Evolutionary conservation across 495 filamentous ascomycete genomes (phyloP).

Genomic region (Penicillium verhagenii): DNA sequence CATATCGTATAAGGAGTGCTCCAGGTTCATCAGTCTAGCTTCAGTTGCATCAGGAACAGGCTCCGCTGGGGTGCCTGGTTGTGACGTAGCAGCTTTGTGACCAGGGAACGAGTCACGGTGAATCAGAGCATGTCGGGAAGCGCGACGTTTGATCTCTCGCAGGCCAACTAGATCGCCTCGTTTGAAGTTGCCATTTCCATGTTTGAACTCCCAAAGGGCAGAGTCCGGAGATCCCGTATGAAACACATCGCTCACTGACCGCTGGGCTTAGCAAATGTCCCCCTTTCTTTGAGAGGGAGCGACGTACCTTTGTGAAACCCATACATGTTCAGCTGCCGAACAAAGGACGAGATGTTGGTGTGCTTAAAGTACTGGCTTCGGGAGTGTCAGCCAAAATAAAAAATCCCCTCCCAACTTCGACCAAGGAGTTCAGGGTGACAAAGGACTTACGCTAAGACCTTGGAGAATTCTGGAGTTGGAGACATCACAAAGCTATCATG

Average conservation of each 20-base stretch:
- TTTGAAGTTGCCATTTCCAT: slow-evolving; percentile 97
- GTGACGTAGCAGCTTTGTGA: slow-evolving; percentile 69
- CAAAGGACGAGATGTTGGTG: slow-evolving; percentile 98
- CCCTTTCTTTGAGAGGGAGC: neutral
- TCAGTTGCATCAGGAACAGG: slow-evolving; percentile 76
- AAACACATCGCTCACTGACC: slow-evolving; percentile 93
- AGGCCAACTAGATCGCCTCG: slow-evolving; percentile 88
- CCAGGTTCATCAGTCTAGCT: slow-evolving; percentile 69
- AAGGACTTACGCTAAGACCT: slow-evolving; percentile 84
- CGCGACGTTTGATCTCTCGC: slow-evolving; percentile 92
- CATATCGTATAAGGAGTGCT: slow-evolving; percentile 82
- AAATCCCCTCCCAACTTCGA: slow-evolving; percentile 6
- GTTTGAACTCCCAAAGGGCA: slow-evolving; percentile 98
- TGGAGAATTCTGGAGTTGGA: slow-evolving; percentile 94
- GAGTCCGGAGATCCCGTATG: slow-evolving; percentile 95
- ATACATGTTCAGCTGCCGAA: slow-evolving; percentile 98
- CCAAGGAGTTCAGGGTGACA: neutral
- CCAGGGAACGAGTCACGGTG: slow-evolving; percentile 89
- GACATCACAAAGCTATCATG: slow-evolving; percentile 99
- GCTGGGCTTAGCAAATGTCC: neutral
- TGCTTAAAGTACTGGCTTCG: slow-evolving; percentile 94
- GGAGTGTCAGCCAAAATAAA: slow-evolving; percentile 26
- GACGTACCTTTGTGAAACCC: slow-evolving; percentile 95
- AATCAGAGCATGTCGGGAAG: slow-evolving; percentile 93
- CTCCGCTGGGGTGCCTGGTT: slow-evolving; percentile 82